These are phyloP conservation scores for Adenanthera pavonina DNA, from an alignment of 306 rosid species.

Conservation along the genomic window DNA sequence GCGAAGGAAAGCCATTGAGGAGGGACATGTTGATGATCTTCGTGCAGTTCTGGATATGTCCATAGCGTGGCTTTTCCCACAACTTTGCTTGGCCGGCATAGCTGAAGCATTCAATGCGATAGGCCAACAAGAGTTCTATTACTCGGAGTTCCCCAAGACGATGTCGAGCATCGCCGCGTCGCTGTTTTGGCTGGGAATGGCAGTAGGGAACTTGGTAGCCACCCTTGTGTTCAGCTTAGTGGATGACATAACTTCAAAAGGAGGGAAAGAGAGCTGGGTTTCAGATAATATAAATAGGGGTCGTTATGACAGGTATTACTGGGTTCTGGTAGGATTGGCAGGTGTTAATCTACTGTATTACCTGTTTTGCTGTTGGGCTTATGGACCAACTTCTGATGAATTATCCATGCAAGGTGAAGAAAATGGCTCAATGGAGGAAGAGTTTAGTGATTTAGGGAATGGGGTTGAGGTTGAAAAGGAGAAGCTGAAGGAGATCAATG, in stretches of 20 bases:
- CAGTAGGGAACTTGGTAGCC: conserved; percentile 59
- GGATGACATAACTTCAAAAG: conserved; percentile 57
- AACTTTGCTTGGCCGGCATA: conserved; percentile 58
- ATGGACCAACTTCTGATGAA: conserved; percentile 59
- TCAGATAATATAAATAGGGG: conserved; percentile 60
- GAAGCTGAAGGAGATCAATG: not conserved
- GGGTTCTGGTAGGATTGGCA: conserved; percentile 54
- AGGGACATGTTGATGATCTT: conserved; percentile 43
- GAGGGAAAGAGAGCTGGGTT: conserved; percentile 70
- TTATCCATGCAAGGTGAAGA: conserved; percentile 20
- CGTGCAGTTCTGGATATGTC: conserved; percentile 62
- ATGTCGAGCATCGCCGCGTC: conserved; percentile 70
- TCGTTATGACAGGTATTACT: conserved; percentile 60
- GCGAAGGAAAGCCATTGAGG: conserved; percentile 49
- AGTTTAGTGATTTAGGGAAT: not conserved
- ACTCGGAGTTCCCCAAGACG: conserved; percentile 65
- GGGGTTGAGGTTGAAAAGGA: conserved; percentile 23
- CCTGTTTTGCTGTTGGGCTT: conserved; percentile 67
- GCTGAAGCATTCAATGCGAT: conserved; percentile 75
- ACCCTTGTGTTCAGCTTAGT: conserved; percentile 49
- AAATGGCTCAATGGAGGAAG: conserved; percentile 32
- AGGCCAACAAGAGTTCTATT: conserved; percentile 75
- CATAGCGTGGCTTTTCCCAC: conserved; percentile 68
- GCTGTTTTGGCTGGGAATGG: conserved; percentile 59
- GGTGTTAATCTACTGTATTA: conserved; percentile 54